Percentiles rank a stretch among this genome's conserved stretches.
phyloP scores from a whole-genome alignment of 2,329 filamentous ascomycete genomes.

The Aspergillus uvarum region DNA sequence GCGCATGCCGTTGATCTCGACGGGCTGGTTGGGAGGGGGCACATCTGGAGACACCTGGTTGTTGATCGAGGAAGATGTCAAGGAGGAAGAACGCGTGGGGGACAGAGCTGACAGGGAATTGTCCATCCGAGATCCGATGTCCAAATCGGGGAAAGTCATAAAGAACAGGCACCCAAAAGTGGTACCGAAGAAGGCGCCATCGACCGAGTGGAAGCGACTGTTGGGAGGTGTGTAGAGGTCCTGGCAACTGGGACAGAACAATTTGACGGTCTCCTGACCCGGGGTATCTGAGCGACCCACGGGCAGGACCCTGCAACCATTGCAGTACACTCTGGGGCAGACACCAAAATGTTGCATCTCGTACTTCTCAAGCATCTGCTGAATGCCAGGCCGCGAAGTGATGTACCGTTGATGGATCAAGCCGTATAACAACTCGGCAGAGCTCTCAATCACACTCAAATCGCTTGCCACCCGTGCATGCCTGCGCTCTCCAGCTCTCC shows the following conservation, averaged over 20 bases:
- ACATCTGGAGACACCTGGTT: constrained; percentile 30
- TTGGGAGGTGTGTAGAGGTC: constrained; percentile 98
- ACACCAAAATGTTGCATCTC: constrained; percentile 93
- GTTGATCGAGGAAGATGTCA: constrained; percentile 28
- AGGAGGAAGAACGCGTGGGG: constrained; percentile 29
- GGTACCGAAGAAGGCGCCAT: constrained; percentile 96
- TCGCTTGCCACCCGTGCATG: constrained; percentile 88
- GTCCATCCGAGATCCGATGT: constrained; percentile 71
- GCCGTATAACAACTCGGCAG: constrained; percentile 96
- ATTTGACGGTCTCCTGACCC: constrained; percentile 94
- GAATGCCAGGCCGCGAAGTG: constrained; percentile 91
- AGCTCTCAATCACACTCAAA: constrained; percentile 91
- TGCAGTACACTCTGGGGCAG: constrained; percentile 92
- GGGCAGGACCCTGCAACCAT: constrained; percentile 83
- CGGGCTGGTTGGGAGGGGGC: constrained; percentile 49
- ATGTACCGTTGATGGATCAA: constrained; percentile 99
- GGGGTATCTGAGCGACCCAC: constrained; percentile 93
- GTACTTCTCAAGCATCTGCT: constrained; percentile 99
- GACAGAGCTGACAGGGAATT: constrained; percentile 29
- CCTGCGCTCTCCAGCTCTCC: constrained; percentile 64
- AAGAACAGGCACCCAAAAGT: constrained; percentile 97
- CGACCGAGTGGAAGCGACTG: constrained; percentile 93
- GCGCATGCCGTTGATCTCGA: constrained; percentile 78
- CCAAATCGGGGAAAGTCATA: constrained; percentile 96
- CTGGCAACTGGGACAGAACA: constrained; percentile 94